A percentile compares a stretch with the other conserved stretches of the same genome.
Evolutionary conservation across 805 yeast genomes (phyloP).

Genomic region (Starmerella powellii): DNA sequence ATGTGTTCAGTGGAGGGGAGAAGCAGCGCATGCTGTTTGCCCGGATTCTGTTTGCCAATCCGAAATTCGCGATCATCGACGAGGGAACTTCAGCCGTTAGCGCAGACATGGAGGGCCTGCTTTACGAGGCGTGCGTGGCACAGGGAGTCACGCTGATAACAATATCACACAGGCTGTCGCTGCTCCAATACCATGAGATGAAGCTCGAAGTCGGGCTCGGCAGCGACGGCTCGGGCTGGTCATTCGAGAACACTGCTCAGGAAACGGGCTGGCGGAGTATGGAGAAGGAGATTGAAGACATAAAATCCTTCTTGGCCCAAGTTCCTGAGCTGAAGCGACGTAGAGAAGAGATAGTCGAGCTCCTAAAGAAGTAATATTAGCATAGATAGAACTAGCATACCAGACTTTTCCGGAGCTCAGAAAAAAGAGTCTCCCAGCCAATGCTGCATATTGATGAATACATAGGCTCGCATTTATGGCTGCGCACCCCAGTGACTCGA

Average conservation of each 20-base stretch:
- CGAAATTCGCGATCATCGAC: slow-evolving; percentile 71
- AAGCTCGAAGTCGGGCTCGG: slow-evolving; percentile 55
- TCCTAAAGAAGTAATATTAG: neutral
- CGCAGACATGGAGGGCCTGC: slow-evolving; percentile 75
- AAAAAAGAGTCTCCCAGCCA: too few relatives aligned
- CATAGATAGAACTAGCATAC: too few relatives aligned
- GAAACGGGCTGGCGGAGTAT: slow-evolving; percentile 54
- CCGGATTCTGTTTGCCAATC: slow-evolving; percentile 64
- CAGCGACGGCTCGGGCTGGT: slow-evolving; percentile 38
- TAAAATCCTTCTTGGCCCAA: slow-evolving; percentile 47
- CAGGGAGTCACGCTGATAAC: slow-evolving; percentile 69
- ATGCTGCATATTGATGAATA: too few relatives aligned
- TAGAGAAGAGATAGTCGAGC: slow-evolving; percentile 42
- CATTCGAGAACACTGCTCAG: slow-evolving; percentile 51
- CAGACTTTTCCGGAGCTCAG: too few relatives aligned
- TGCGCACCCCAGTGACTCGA: too few relatives aligned
- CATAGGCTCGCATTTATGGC: too few relatives aligned
- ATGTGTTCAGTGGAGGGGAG: slow-evolving; percentile 92
- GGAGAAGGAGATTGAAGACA: slow-evolving; percentile 61
- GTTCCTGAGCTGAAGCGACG: slow-evolving; percentile 51
- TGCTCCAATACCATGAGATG: slow-evolving; percentile 74
- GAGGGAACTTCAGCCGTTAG: slow-evolving; percentile 92
- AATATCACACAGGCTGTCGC: slow-evolving; percentile 68
- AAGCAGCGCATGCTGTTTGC: slow-evolving; percentile 85
- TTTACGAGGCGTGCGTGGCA: slow-evolving; percentile 61